Base-by-base conservation (phyloP, 1,139 yeast genomes). In the Kurtzmaniella natalensis region DNA sequence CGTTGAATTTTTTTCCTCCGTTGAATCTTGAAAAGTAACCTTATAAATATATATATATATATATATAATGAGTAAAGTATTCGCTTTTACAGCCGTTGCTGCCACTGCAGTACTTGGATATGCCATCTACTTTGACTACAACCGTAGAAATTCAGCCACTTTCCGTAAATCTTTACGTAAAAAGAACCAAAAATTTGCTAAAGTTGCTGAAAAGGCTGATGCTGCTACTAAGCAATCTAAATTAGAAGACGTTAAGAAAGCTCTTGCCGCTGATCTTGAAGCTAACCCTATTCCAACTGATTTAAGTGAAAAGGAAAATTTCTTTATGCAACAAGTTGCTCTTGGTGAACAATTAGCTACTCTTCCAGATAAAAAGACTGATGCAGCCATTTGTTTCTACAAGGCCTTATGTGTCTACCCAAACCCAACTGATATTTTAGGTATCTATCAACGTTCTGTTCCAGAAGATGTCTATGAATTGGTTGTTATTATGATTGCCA, bases 361-460 rank as follows among this genome's bases (percentile, higher is more conserved):
- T 31, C 56, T 66, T 28, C 78, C 83, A 43, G 78, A 75, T 41
- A 67, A 71, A 48, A 81, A 80, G 57, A 61, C 81, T 42, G 86
- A 81, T 39, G 82, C 96, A 28, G 97, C 97, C 28, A 69, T 88
- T 47, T 77, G 84, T 48, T 92, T 88, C 73, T 92, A 92, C 75
- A 85, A 88, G 61, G 97, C 96, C n/a, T 72, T 92, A 55, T 77
- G 86, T 24, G 89, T 88, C 33, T 92, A 89, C 61, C 97, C 98
- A 41, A 84, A 84, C 61, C 98, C 97, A 38, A 82, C 94, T 38
- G 96, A 87, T 48, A 76, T 92, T 48, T 72, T 92, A 57, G 82
- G 82, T 31, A 81, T 92, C 50, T 89, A 86, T 65, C 96, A 89
- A 67, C 83, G 83, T 69, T 77, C 89, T 33, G 78, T 89, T 43